A percentile compares a stretch with the other conserved stretches of the same genome.
phyloP scores from a whole-genome alignment of 441 rosid genomes.

The Geranium incanum region DNA sequence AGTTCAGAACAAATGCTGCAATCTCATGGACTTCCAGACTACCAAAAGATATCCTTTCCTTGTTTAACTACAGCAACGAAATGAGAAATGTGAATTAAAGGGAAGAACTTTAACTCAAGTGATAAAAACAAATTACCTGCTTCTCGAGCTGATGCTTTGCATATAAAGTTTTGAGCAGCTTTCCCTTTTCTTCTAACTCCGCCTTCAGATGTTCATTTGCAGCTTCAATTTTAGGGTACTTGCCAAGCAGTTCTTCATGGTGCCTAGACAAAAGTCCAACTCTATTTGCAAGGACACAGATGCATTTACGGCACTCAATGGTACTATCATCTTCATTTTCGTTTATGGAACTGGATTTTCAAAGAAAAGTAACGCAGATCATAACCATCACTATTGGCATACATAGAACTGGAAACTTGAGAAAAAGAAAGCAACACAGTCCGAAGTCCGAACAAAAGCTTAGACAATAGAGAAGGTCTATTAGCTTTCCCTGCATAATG shows the following conservation, averaged over 20 bases:
- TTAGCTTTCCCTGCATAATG: not conserved
- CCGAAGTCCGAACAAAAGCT: not conserved
- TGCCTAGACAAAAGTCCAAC: conserved; percentile 67
- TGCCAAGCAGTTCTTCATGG: conserved; percentile 72
- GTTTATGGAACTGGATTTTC: conserved; percentile 45
- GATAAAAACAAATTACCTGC: conserved; percentile 59
- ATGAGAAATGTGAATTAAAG: no score
- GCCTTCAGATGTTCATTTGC: conserved; percentile 64
- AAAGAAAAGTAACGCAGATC: conserved; percentile 18
- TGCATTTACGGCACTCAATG: conserved; percentile 64
- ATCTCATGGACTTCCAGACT: conserved; percentile 84
- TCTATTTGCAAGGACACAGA: conserved; percentile 67
- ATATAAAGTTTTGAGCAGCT: conserved; percentile 57
- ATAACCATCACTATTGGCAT: conserved; percentile 18
- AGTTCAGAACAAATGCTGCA: conserved; percentile 85
- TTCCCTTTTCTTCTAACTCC: conserved; percentile 74
- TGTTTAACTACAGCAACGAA: conserved; percentile 49
- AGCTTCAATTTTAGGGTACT: conserved; percentile 57
- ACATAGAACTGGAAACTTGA: conserved; percentile 4
- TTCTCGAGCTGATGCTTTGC: conserved; percentile 87
- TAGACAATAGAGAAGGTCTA: not conserved
- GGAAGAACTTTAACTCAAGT: no score
- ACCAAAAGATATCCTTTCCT: conserved; percentile 80
- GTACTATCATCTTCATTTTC: conserved; percentile 72
- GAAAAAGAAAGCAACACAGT: not conserved